Evolutionary conservation across 306 rosid genomes (phyloP).

Genomic region (Ceratonia siliqua): DNA sequence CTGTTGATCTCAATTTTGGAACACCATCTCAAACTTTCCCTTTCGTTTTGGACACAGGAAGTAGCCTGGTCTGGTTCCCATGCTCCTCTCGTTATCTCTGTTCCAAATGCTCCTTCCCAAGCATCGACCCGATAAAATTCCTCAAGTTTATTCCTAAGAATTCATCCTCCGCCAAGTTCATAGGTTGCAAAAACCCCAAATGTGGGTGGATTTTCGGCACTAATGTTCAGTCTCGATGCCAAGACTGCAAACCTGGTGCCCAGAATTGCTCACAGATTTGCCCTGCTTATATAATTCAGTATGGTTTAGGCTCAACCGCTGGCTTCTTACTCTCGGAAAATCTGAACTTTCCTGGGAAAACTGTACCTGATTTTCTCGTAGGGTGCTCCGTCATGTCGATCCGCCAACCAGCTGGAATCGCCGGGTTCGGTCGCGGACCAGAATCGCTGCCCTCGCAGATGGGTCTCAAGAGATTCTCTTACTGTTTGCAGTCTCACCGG

Average conservation of each 20-base stretch:
- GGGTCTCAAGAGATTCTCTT: conserved; percentile 63
- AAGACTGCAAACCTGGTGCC: neutral
- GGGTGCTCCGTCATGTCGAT: conserved; percentile 72
- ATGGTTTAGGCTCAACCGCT: conserved; percentile 67
- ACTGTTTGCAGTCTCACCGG: conserved; percentile 58
- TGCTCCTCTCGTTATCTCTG: conserved; percentile 76
- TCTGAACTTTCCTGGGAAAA: conserved; percentile 49
- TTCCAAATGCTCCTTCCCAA: conserved; percentile 52
- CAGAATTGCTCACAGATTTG: conserved; percentile 51
- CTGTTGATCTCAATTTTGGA: conserved; percentile 65
- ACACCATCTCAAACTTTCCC: conserved; percentile 63
- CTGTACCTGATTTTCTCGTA: conserved; percentile 45
- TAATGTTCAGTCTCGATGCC: conserved; percentile 43
- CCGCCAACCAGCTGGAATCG: conserved; percentile 71
- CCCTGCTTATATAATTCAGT: conserved; percentile 58
- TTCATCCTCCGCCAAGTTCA: conserved; percentile 57
- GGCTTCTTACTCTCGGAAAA: conserved; percentile 65
- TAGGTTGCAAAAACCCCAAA: conserved; percentile 71
- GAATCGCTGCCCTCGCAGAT: conserved; percentile 70
- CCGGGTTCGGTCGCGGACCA: conserved; percentile 72
- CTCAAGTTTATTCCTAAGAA: conserved; percentile 58
- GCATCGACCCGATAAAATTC: conserved; percentile 38
- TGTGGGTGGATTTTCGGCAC: conserved; percentile 61
- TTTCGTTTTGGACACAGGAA: conserved; percentile 74
- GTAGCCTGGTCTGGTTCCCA: conserved; percentile 80